Conservation (phyloP, 805 yeast species). For the Ogataea salicorniae region DNA sequence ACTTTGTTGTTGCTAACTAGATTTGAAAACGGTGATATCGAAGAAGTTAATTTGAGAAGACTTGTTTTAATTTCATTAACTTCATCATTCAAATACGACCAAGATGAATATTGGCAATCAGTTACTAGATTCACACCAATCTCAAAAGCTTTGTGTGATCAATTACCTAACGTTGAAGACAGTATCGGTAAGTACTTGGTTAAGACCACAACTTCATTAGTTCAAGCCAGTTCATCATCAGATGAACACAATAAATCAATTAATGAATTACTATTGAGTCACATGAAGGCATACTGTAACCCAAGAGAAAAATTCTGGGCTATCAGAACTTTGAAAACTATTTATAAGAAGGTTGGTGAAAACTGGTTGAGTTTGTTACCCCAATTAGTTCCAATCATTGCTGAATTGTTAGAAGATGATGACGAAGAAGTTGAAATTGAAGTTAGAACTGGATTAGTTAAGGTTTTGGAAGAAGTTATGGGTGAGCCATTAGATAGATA, state of each 20-base stretch:
- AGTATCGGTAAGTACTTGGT: conserved; percentile 75
- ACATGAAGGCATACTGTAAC: conserved; percentile 58
- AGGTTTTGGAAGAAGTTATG: conserved; percentile 83
- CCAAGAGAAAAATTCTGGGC: conserved; percentile 73
- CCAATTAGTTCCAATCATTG: conserved; percentile 90
- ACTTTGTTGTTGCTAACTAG: conserved; percentile 51
- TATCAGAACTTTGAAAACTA: conserved; percentile 66
- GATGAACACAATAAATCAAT: conserved; percentile 67
- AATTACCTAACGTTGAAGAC: conserved; percentile 64
- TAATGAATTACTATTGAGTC: conserved; percentile 56
- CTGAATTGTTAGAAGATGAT: conserved; percentile 93
- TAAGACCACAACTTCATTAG: conserved; percentile 72
- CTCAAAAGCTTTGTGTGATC: conserved; percentile 56
- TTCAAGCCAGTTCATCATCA: conserved; percentile 58
- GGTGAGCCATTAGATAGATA: conserved; percentile 94
- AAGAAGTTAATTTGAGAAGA: conserved; percentile 59
- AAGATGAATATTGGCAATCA: conserved; percentile 92
- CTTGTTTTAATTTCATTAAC: conserved; percentile 66
- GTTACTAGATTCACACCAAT: conserved; percentile 77
- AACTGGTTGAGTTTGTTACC: conserved; percentile 90
- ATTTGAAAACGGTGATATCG: conserved; percentile 38
- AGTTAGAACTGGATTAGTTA: conserved; percentile 84
- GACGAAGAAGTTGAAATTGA: conserved; percentile 90
- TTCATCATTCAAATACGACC: conserved; percentile 81
- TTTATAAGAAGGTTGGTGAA: conserved; percentile 90